Evolutionary conservation across 805 yeast genomes (phyloP).

Genomic region (Starmerella floris): DNA sequence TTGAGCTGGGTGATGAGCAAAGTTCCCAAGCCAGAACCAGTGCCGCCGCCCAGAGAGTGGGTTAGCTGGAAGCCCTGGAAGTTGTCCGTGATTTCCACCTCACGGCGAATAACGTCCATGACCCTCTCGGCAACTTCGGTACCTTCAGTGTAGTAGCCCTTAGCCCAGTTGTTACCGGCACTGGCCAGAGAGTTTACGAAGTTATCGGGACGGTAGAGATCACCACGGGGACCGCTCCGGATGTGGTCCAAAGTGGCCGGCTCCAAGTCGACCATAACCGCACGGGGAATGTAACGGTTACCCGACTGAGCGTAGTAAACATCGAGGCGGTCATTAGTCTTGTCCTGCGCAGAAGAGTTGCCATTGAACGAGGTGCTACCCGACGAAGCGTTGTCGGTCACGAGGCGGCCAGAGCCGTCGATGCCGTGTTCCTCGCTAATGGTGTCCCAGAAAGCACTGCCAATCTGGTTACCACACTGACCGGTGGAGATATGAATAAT

Average conservation of each 20-base stretch:
- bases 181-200: constrained; percentile 79
- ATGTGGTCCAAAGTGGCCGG: constrained; percentile 89
- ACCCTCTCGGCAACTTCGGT: constrained; percentile 87
- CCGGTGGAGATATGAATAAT: constrained; percentile 90
- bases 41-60: constrained; percentile 79
- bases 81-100: constrained; percentile 85
- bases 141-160: constrained; percentile 93
- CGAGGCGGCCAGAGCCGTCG: constrained; percentile 26
- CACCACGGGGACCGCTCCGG: constrained; percentile 66
- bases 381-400: neutral
- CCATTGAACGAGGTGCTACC: constrained; percentile 5
- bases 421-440: constrained; percentile 33
- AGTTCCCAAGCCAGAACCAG: constrained; percentile 96
- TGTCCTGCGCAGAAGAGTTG: constrained; percentile 10
- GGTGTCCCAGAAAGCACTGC: constrained; percentile 32
- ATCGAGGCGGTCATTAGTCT: constrained; percentile 41
- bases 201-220: constrained; percentile 84
- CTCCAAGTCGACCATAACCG: constrained; percentile 82
- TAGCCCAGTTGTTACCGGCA: constrained; percentile 96
- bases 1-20: constrained; percentile 69
- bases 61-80: constrained; percentile 90
- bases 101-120: constrained; percentile 80
- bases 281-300: constrained; percentile 75
- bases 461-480: constrained; percentile 97
- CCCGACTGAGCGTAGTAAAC: constrained; percentile 83